These are phyloP conservation scores for Tinospora cordifolia DNA, from an alignment of 164 flowering plant species.

Conservation along the genomic window DNA sequence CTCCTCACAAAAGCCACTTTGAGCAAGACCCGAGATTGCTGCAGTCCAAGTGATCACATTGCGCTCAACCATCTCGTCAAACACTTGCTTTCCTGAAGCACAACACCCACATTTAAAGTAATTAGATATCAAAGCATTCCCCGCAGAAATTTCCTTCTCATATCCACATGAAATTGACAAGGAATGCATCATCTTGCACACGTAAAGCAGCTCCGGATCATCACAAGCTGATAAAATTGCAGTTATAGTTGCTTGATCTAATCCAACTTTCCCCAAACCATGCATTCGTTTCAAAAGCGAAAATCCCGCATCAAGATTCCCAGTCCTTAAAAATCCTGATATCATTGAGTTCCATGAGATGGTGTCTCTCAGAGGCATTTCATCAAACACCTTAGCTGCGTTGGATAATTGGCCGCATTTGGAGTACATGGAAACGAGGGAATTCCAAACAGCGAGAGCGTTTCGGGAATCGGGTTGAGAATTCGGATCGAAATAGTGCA, in stretches of 20 bases:
- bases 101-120: constrained; percentile 50
- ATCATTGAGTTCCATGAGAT: constrained; percentile 73
- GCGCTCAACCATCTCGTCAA: constrained; percentile 53
- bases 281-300: constrained; percentile 40
- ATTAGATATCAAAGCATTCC: constrained; percentile 66
- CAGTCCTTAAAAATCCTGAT: constrained; percentile 40
- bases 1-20: constrained; percentile 42
- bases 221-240: constrained; percentile 55
- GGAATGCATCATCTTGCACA: constrained; percentile 48
- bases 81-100: constrained; percentile 39
- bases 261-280: constrained; percentile 16
- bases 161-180: constrained; percentile 47
- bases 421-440: constrained; percentile 48
- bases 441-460: constrained; percentile 52
- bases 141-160: constrained; percentile 49
- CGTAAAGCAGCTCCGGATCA: constrained; percentile 21
- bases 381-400: constrained; percentile 58
- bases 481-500: constrained; percentile 10
- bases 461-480: constrained; percentile 8
- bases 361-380: constrained; percentile 59
- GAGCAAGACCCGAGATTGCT: constrained; percentile 62
- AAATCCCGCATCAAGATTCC: constrained; percentile 39
- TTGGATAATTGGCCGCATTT: constrained; percentile 35
- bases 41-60: constrained; percentile 93
- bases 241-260: constrained; percentile 71